A percentile compares a stretch with the other conserved stretches of the same genome.
Conservation (phyloP, 2,329 filamentous ascomycete genomes). For the Phialophora expanda region DNA sequence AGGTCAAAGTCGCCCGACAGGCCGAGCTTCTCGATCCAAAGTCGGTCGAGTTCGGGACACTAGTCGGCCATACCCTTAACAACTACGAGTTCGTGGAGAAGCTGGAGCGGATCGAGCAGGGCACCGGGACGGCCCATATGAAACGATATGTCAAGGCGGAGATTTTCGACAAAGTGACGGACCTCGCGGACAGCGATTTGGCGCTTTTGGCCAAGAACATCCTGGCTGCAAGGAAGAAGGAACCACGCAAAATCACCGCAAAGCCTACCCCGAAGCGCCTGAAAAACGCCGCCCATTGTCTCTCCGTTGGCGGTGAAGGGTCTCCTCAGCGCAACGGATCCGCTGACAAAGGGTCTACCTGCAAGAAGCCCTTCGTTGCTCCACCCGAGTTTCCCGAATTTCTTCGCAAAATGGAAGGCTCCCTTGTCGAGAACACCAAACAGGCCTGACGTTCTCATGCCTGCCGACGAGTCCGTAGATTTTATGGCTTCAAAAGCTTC, state of each 20-base stretch:
- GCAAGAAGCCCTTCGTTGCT: no score
- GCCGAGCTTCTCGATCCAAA: not conserved
- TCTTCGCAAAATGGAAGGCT: no score
- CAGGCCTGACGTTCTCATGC: no score
- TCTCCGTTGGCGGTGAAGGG: no score
- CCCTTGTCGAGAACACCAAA: no score
- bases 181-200: not conserved
- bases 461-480: no score
- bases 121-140: not conserved
- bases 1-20: not conserved
- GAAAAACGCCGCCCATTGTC: no score
- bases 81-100: not conserved
- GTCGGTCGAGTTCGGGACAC: not conserved
- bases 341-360: no score
- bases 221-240: not conserved
- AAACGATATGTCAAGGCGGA: not conserved
- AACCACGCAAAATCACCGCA: not conserved
- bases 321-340: no score
- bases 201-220: not conserved
- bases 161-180: not conserved
- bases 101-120: not conserved
- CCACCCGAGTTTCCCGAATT: no score
- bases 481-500: no score
- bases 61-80: not conserved
- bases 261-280: no score